Conservation (phyloP, 2,329 filamentous ascomycete genomes). For the Cladophialophora yegresii region DNA sequence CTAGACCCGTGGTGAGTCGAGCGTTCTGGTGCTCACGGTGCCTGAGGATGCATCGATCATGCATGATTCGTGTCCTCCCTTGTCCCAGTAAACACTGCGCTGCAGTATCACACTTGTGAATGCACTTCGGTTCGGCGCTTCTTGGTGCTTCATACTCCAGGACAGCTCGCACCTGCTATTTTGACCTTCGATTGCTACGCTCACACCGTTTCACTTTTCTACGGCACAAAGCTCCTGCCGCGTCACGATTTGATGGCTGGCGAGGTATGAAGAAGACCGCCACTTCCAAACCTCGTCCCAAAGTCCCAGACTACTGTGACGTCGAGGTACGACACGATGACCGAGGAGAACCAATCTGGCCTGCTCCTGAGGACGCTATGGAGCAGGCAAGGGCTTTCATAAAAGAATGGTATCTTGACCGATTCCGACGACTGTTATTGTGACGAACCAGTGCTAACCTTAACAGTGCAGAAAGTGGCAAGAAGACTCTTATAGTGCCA, state of each 20-base stretch:
- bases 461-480: conserved; percentile 53
- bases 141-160: not conserved
- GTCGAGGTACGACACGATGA: conserved; percentile 42
- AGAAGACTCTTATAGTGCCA: conserved; percentile 62
- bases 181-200: not conserved
- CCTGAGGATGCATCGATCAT: too few relatives aligned
- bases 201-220: not conserved
- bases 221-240: not conserved
- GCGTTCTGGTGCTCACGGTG: too few relatives aligned
- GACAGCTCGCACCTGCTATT: not conserved
- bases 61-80: not conserved
- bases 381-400: conserved; percentile 59
- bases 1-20: not conserved
- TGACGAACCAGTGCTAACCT: conserved; percentile 12
- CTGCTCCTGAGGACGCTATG: conserved; percentile 60
- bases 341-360: conserved; percentile 60
- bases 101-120: not conserved
- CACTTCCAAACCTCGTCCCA: conserved; percentile 32
- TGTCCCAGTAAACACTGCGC: not conserved
- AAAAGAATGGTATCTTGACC: conserved; percentile 55
- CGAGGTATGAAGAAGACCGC: conserved; percentile 34
- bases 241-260: conserved; percentile 8
- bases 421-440: not conserved
- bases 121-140: not conserved
- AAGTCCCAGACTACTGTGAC: conserved; percentile 40